A percentile compares a stretch with the other conserved stretches of the same genome.
phyloP scores from a whole-genome alignment of 2,329 filamentous ascomycete species.

The Pyrenophora teres region DNA sequence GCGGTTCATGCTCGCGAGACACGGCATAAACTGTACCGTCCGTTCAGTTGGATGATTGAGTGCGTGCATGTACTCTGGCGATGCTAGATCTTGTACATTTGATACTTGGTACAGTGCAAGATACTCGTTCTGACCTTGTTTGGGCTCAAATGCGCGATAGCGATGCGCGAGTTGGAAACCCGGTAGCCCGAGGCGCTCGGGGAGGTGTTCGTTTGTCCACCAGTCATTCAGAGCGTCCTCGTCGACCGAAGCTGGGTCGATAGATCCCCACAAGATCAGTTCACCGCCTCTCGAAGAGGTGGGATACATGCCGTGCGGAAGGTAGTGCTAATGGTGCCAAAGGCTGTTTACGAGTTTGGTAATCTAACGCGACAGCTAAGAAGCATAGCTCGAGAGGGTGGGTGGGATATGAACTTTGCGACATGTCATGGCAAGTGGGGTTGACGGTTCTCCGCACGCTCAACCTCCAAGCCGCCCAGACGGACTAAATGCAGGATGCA shows the following conservation, averaged over 20 bases:
- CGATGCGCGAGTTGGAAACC: conserved; percentile 21
- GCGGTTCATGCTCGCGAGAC: conserved; percentile 17
- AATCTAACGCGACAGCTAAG: too few relatives aligned
- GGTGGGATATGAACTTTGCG: too few relatives aligned
- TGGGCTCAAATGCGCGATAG: conserved; percentile 4
- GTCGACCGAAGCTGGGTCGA: conserved; percentile 10
- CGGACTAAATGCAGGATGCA: too few relatives aligned
- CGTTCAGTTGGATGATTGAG: conserved; percentile 16
- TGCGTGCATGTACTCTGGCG: conserved; percentile 11
- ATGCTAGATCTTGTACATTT: conserved; percentile 8
- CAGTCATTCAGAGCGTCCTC: conserved; percentile 21
- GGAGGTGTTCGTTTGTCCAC: conserved; percentile 27
- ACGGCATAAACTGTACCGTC: conserved; percentile 21
- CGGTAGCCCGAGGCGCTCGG: conserved; percentile 19
- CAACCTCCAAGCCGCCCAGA: too few relatives aligned
- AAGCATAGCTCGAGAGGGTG: too few relatives aligned
- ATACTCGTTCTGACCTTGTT: conserved; percentile 10
- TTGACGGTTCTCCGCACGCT: too few relatives aligned
- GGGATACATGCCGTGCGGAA: background rate
- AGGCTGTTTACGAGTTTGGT: too few relatives aligned
- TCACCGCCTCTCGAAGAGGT: background rate
- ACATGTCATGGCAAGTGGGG: too few relatives aligned
- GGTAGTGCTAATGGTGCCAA: too few relatives aligned
- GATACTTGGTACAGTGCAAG: conserved; percentile 15
- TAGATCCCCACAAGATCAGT: conserved; percentile 16